These are phyloP conservation scores for Cryptosporidium muris DNA, from an alignment of 169 alveolate genomes.

Conservation along the genomic window DNA sequence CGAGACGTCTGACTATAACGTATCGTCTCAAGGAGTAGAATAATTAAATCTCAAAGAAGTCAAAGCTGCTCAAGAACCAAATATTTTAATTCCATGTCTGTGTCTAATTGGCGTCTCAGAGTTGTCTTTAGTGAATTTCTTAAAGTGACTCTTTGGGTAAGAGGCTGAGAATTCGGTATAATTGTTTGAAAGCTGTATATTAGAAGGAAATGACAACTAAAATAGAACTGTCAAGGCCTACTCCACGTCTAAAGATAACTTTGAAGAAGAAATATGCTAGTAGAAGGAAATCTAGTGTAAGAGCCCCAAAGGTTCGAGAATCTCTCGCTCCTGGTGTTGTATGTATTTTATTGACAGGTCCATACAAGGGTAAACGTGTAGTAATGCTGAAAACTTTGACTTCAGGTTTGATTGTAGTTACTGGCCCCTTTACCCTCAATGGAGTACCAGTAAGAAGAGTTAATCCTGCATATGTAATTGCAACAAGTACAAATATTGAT, in stretches of 20 bases:
- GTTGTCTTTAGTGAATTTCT: not conserved
- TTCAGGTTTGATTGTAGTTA: conserved; percentile 93
- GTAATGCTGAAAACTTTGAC: conserved; percentile 93
- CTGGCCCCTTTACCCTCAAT: conserved; percentile 95
- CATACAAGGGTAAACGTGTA: conserved; percentile 97
- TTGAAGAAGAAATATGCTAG: conserved; percentile 37
- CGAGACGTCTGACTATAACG: too few species aligned
- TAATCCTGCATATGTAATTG: conserved; percentile 93
- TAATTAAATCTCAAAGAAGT: too few species aligned
- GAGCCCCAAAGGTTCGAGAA: conserved; percentile 80
- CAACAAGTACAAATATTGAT: conserved; percentile 92
- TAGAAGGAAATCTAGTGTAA: conserved; percentile 72
- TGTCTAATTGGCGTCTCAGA: not conserved
- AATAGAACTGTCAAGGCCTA: conserved; percentile 39
- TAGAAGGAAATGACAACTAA: conserved; percentile 32
- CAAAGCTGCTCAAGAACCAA: too few species aligned
- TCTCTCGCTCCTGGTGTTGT: conserved; percentile 91
- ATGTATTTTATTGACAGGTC: conserved; percentile 94
- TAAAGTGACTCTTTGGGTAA: not conserved
- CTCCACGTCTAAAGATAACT: conserved; percentile 54
- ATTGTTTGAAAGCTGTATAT: not conserved
- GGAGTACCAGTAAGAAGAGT: conserved; percentile 98
- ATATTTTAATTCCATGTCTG: not conserved
- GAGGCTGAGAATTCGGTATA: not conserved
- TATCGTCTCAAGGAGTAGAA: too few species aligned